Percentiles rank a stretch among this genome's conserved stretches.
Conservation (phyloP, 169 alveolate genomes). For the Plasmodium relictum region DNA sequence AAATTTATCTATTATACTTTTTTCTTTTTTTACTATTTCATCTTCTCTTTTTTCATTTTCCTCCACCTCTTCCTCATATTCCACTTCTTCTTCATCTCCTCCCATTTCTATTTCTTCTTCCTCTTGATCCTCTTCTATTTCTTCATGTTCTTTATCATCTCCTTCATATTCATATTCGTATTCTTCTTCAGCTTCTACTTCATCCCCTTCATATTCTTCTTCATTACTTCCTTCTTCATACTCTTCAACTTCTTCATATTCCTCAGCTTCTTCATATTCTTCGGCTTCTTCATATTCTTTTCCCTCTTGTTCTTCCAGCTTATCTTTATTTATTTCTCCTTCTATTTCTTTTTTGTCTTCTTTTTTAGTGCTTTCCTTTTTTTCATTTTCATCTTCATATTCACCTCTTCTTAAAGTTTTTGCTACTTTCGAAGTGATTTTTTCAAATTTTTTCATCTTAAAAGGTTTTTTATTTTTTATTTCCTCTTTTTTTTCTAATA, state of each 20-base stretch:
- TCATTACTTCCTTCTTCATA: constrained; percentile 1
- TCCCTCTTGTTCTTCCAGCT: constrained; percentile 2
- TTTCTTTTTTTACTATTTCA: constrained; percentile 8
- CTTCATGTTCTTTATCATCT: neutral
- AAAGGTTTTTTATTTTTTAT: constrained; percentile 43
- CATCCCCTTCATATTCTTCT: constrained; percentile 19
- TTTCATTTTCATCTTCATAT: neutral
- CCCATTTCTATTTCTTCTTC: neutral
- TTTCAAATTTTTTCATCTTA: constrained; percentile 47
- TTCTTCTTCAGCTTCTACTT: neutral
- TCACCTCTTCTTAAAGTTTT: neutral
- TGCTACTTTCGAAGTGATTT: constrained; percentile 51
- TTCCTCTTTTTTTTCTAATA: constrained; percentile 42
- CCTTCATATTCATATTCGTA: neutral
- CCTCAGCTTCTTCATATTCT: neutral
- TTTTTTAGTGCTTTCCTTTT: neutral
- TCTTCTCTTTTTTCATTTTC: constrained; percentile 41
- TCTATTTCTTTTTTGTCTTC: neutral
- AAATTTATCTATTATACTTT: constrained; percentile 38
- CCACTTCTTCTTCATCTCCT: neutral
- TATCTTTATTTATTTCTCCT: constrained; percentile 1
- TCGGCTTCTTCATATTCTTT: too few relatives aligned
- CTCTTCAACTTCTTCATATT: neutral
- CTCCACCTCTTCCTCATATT: neutral
- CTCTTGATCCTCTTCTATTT: constrained; percentile 1